Evolutionary conservation across 805 yeast genomes (phyloP).

Genomic region (Kluyveromyces nonfermentans): DNA sequence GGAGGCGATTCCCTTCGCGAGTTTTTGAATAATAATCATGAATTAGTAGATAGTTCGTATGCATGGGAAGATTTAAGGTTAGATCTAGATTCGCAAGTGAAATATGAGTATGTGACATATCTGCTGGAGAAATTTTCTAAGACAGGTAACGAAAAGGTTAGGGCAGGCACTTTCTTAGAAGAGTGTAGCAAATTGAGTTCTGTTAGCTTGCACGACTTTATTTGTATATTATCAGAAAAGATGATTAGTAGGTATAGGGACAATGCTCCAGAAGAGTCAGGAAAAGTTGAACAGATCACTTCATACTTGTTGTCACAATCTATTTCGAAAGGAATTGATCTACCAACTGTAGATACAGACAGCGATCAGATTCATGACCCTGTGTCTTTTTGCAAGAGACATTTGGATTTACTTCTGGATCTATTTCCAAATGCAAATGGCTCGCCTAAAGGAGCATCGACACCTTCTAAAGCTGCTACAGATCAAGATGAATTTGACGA

Average conservation of each 20-base stretch:
- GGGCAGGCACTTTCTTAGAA: not conserved
- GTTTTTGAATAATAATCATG: not conserved
- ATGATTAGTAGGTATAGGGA: not conserved
- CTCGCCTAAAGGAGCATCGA: not conserved
- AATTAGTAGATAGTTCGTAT: not conserved
- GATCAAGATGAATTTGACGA: constrained; percentile 12
- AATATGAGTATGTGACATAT: not conserved
- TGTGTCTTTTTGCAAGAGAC: constrained; percentile 20
- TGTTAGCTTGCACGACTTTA: not conserved
- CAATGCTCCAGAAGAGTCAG: constrained; percentile 3
- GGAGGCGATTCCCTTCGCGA: not conserved
- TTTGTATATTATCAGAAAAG: not conserved
- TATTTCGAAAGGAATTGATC: constrained; percentile 21
- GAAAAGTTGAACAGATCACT: constrained; percentile 18
- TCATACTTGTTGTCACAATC: constrained; percentile 24
- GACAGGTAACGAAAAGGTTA: not conserved
- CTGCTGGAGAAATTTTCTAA: not conserved
- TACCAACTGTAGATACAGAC: constrained; percentile 11
- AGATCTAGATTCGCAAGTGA: constrained; percentile 1
- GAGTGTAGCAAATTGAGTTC: not conserved
- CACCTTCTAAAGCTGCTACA: not conserved
- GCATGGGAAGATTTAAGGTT: constrained; percentile 1
- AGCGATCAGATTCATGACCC: constrained; percentile 12
- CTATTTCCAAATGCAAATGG: not conserved
- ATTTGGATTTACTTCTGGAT: constrained; percentile 19